Evolutionary conservation across 1,139 yeast species (phyloP).

Genomic region (Pichia terricola): DNA sequence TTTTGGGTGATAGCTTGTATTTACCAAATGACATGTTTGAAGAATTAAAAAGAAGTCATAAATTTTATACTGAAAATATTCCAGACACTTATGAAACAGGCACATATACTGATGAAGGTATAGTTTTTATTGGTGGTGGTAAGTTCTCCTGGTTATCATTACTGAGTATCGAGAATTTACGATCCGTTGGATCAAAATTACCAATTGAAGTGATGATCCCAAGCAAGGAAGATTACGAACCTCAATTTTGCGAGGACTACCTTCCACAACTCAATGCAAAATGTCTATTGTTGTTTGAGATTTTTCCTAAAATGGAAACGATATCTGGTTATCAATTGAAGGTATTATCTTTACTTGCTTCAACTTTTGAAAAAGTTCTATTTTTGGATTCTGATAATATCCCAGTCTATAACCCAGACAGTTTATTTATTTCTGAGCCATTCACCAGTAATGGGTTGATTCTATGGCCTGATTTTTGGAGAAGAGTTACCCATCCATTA

Average conservation of each 20-base stretch:
- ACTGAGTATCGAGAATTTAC: slow-evolving; percentile 41
- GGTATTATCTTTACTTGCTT: slow-evolving; percentile 44
- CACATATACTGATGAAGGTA: slow-evolving; percentile 44
- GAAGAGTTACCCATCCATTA: slow-evolving; percentile 48
- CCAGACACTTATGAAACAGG: slow-evolving; percentile 36
- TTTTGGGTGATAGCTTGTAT: slow-evolving; percentile 43
- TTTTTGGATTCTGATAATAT: slow-evolving; percentile 53
- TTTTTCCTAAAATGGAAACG: slow-evolving; percentile 24
- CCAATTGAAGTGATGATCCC: slow-evolving; percentile 56
- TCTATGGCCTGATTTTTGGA: slow-evolving; percentile 69
- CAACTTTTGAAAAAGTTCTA: slow-evolving; percentile 47
- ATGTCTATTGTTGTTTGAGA: slow-evolving; percentile 35
- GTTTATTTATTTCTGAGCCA: slow-evolving; percentile 33
- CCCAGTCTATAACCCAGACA: slow-evolving; percentile 44
- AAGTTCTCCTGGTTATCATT: slow-evolving; percentile 47
- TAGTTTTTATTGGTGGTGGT: slow-evolving; percentile 60
- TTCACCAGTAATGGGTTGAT: slow-evolving; percentile 35
- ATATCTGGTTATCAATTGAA: slow-evolving; percentile 47
- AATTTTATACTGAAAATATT: slow-evolving; percentile 38
- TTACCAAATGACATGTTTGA: slow-evolving; percentile 38
- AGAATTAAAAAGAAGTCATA: slow-evolving; percentile 44
- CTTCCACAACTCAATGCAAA: slow-evolving; percentile 40
- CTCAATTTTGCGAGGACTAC: slow-evolving; percentile 35
- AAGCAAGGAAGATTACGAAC: slow-evolving; percentile 36
- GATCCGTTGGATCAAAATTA: slow-evolving; percentile 43